Conservation (phyloP, 257 asterid genomes). For the Ilex aquifolium region DNA sequence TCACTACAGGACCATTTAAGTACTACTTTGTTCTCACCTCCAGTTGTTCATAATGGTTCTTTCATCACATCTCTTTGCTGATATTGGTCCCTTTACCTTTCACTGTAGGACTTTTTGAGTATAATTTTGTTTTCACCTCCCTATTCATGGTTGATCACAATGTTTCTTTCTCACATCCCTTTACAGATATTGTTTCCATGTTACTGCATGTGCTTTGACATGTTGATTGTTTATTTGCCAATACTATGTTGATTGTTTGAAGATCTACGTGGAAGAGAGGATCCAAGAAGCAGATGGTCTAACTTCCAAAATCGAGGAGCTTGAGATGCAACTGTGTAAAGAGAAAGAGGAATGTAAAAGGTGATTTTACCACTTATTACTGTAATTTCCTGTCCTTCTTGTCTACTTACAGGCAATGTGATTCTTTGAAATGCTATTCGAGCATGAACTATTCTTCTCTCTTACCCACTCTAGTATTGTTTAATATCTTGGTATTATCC, state of each 20-base stretch:
- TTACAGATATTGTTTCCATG: background rate
- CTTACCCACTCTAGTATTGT: constrained; percentile 12
- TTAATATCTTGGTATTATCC: constrained; percentile 4
- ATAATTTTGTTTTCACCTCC: too few species aligned
- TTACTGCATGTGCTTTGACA: constrained; percentile 7
- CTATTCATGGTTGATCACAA: too few species aligned
- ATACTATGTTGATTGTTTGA: constrained; percentile 17
- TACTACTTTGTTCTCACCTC: too few species aligned
- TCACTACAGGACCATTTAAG: too few species aligned
- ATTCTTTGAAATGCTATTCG: background rate
- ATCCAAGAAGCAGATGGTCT: constrained; percentile 47
- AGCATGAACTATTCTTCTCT: constrained; percentile 6
- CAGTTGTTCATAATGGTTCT: too few species aligned
- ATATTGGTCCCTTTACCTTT: too few species aligned
- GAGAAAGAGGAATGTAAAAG: constrained; percentile 78
- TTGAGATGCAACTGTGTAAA: constrained; percentile 58
- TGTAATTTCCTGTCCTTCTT: constrained; percentile 5
- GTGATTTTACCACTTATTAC: constrained; percentile 21
- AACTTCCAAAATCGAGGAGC: constrained; percentile 47
- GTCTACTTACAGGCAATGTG: constrained; percentile 1
- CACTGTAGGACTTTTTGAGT: too few species aligned
- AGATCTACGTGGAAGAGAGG: constrained; percentile 67
- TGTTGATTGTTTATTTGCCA: too few species aligned
- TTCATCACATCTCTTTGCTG: too few species aligned
- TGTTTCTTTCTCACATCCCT: too few species aligned